phyloP scores from a whole-genome alignment of 78 protist genomes.

The Polysphondylium violaceum region DNA sequence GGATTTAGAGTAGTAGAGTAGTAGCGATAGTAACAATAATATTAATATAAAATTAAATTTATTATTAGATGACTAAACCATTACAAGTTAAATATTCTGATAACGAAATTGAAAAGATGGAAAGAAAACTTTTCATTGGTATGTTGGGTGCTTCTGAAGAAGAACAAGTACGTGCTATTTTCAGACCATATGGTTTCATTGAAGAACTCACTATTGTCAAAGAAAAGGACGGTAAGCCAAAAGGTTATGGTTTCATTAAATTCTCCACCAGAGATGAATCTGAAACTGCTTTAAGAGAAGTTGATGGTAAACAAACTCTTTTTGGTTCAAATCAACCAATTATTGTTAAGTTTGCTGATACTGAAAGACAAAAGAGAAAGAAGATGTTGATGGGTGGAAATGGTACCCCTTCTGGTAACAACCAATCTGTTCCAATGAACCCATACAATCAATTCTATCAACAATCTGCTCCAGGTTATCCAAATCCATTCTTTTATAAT shows the following conservation, averaged over 20 bases:
- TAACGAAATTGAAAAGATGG: slow-evolving; percentile 79
- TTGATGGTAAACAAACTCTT: slow-evolving; percentile 88
- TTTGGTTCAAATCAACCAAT: slow-evolving; percentile 56
- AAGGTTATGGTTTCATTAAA: slow-evolving; percentile 98
- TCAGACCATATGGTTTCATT: slow-evolving; percentile 88
- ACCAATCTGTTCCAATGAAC: neutral
- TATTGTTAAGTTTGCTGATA: slow-evolving; percentile 75
- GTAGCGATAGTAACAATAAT: too few species aligned
- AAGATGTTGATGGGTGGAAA: slow-evolving; percentile 15
- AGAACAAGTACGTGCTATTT: neutral
- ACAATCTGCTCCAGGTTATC: neutral
- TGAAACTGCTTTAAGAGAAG: slow-evolving; percentile 89
- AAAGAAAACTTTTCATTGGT: slow-evolving; percentile 76
- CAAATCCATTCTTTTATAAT: slow-evolving; percentile 17
- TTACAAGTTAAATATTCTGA: slow-evolving; percentile 75
- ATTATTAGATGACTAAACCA: slow-evolving; percentile 55
- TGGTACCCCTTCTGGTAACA: neutral
- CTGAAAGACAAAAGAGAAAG: slow-evolving; percentile 81
- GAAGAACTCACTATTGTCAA: slow-evolving; percentile 88
- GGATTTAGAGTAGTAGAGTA: too few species aligned
- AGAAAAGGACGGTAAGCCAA: slow-evolving; percentile 87
- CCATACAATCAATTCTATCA: neutral
- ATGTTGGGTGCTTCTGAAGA: slow-evolving; percentile 73
- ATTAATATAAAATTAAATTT: neutral
- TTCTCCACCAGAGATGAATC: slow-evolving; percentile 95